phyloP scores from a whole-genome alignment of 179 eudicot genomes.

The Beta lomatogona region DNA sequence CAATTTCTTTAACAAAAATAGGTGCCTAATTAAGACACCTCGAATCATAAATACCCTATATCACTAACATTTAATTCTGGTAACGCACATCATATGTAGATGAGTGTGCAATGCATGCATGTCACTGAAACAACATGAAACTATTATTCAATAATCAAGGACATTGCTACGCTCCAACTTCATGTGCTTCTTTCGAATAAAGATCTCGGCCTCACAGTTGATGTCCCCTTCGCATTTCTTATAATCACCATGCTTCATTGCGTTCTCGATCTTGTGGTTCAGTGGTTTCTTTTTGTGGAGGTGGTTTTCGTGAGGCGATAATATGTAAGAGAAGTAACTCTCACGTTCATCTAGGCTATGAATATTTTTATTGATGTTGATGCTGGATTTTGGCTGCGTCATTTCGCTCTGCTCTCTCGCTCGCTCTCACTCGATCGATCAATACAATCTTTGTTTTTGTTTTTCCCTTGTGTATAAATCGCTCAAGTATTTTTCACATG shows the following conservation, averaged over 20 bases:
- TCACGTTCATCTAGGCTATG: slow-evolving; percentile 28
- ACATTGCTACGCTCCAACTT: slow-evolving; percentile 23
- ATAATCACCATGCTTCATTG: slow-evolving; percentile 2
- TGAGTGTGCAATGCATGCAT: not conserved
- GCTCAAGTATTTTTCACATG: not conserved
- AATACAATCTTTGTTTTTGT: not conserved
- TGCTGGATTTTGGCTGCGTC: slow-evolving; percentile 2
- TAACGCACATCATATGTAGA: too few relatives aligned
- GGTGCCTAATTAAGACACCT: too few relatives aligned
- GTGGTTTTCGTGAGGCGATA: slow-evolving; percentile 15
- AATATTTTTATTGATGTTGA: not conserved
- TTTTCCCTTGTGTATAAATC: not conserved
- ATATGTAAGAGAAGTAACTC: slow-evolving; percentile 30
- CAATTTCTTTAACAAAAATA: too few relatives aligned
- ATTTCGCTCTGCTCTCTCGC: not conserved
- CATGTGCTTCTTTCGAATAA: slow-evolving; percentile 25
- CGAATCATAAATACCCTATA: too few relatives aligned
- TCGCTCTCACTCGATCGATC: not conserved
- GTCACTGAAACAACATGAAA: not conserved
- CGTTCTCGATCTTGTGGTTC: not conserved
- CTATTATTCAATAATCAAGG: not conserved
- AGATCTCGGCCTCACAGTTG: slow-evolving; percentile 31
- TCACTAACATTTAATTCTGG: too few relatives aligned
- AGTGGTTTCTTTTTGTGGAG: not conserved
- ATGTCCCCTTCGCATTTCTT: slow-evolving; percentile 22